Percentiles rank a stretch among this genome's conserved stretches.
phyloP scores from a whole-genome alignment of 2,329 filamentous ascomycete species.

The Hypoxylon sp. region DNA sequence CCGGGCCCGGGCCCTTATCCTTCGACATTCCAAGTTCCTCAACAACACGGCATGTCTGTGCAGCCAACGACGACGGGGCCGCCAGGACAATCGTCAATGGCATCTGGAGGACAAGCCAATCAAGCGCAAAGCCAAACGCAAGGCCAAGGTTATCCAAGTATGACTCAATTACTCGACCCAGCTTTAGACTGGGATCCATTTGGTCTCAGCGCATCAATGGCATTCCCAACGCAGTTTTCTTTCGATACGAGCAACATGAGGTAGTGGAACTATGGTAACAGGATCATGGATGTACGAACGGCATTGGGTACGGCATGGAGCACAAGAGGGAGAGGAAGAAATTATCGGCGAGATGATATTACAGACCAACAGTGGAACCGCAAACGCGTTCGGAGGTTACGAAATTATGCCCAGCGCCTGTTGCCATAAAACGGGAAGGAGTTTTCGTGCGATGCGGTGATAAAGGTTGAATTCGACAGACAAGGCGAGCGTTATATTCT shows the following conservation, averaged over 20 bases:
- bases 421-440: conserved; percentile 6
- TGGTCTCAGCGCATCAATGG: conserved; percentile 93
- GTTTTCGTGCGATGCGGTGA: conserved; percentile 12
- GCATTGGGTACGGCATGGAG: not conserved
- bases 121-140: conserved; percentile 53
- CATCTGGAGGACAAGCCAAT: conserved; percentile 51
- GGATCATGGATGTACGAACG: not conserved
- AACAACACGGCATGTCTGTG: conserved; percentile 59
- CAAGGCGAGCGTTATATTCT: conserved; percentile 23
- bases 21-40: conserved; percentile 63
- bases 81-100: conserved; percentile 58
- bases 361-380: conserved; percentile 5
- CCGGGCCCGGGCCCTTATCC: conserved; percentile 78
- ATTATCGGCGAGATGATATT: conserved; percentile 8
- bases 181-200: conserved; percentile 95
- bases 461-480: conserved; percentile 14
- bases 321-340: conserved; percentile 3
- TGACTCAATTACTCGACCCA: conserved; percentile 78
- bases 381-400: conserved; percentile 7
- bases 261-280: conserved; percentile 44
- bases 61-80: conserved; percentile 57
- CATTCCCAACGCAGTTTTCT: conserved; percentile 87
- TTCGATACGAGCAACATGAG: conserved; percentile 75
- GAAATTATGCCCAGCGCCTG: conserved; percentile 13
- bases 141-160: conserved; percentile 69